Base-by-base conservation (phyloP, 768 basidiomycete genomes). In the Lanmaoa pseudosensibilis region DNA sequence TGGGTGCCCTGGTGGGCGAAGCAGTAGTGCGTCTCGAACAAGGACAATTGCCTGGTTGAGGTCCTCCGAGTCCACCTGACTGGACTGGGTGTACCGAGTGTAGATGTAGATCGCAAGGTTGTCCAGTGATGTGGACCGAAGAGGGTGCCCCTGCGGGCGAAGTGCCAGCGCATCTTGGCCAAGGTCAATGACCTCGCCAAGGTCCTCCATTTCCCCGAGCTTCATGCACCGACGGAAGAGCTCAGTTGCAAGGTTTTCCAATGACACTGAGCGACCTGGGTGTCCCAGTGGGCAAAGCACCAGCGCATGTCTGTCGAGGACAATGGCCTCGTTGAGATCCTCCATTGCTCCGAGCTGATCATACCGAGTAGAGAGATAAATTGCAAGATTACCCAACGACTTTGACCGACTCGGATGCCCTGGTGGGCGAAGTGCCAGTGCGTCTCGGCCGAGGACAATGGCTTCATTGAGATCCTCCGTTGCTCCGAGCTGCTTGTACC, bases 21-120 rank as follows among this genome's bases (percentile, higher is more conserved):
- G 33, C 3, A 11, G 8, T 1, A 60, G 46, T 5, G 50, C 41
- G 11, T 39, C 53, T 40, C 30, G 38, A 6, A 0, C 16, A 25
- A 52, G 44, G 7, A 21, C 13, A 16, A 59, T 59, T 3, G 52
- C 44, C 30, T 50, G 52, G 0, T 46, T n/a, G 13, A 59, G 45
- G 18, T 52, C 46, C 7, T 36, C 2, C 18, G 15, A 34, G 1
- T 4, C 27, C 5, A n/a, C n/a, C n/a, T n/a, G n/a, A n/a, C 44
- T 34, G 4, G 46, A 21, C 16, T 45, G n/a, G 1, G 23, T 21
- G 13, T 54, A 51, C n/a, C 57, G 49, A 37, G 15, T n/a, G 9
- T 10, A 44, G 16, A 59, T 48, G 23, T 11, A 7, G 23, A 0
- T 1, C 0, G 52, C 52, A 9, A 60, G 40, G 12, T 47, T 51